These are phyloP conservation scores for Arthrobotrys conoides DNA, from an alignment of 2,329 filamentous ascomycete genomes.

Conservation along the genomic window DNA sequence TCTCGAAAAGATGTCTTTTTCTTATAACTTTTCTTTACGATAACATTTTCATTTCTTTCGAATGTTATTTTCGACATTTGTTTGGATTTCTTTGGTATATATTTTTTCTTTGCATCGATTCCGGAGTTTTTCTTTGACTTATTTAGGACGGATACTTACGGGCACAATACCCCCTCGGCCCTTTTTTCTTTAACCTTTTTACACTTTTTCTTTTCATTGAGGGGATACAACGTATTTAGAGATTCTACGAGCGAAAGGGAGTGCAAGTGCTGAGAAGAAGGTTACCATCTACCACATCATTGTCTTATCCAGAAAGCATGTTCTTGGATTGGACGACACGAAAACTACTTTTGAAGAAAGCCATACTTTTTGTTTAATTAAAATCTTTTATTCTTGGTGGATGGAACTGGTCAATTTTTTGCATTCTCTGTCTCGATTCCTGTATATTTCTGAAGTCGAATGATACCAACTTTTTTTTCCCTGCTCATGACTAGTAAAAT, in stretches of 20 bases:
- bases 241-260: slow-evolving; percentile 1
- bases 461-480: slow-evolving; percentile 45
- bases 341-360: slow-evolving; percentile 26
- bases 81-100: slow-evolving; percentile 41
- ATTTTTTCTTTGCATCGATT: slow-evolving; percentile 40
- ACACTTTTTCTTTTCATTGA: slow-evolving; percentile 32
- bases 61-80: slow-evolving; percentile 32
- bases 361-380: slow-evolving; percentile 14
- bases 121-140: slow-evolving; percentile 37
- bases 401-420: slow-evolving; percentile 28
- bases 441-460: slow-evolving; percentile 47
- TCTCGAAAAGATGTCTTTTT: slow-evolving; percentile 36
- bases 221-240: background rate
- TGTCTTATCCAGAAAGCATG: slow-evolving; percentile 14
- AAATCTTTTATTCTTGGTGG: slow-evolving; percentile 19
- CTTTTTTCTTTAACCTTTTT: slow-evolving; percentile 31
- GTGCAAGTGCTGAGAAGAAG: slow-evolving; percentile 9
- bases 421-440: slow-evolving; percentile 19
- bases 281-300: slow-evolving; percentile 4
- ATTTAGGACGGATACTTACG: slow-evolving; percentile 31
- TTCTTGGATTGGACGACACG: slow-evolving; percentile 16
- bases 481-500: background rate
- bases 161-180: slow-evolving; percentile 5
- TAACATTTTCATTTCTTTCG: slow-evolving; percentile 34
- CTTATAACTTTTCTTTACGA: slow-evolving; percentile 29